Base-by-base conservation (phyloP, 2,329 filamentous ascomycete species). In the Exophiala aquamarina region DNA sequence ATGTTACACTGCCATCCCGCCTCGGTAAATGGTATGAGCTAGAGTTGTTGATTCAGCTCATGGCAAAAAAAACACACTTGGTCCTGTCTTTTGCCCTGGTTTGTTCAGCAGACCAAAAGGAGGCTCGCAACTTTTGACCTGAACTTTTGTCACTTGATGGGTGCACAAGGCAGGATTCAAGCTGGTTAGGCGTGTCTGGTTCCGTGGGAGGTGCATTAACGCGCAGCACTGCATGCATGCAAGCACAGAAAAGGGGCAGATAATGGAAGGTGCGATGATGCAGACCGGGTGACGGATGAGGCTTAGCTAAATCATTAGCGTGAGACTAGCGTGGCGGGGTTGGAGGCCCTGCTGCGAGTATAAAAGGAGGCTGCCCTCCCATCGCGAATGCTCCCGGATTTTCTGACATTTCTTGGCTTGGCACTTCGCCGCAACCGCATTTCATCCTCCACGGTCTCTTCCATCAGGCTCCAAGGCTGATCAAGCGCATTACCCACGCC, bases 351-450 rank as follows among this genome's bases (percentile, higher is more conserved):
- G 42, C 17, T 44, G 41, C 7, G 29, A 49, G 33, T 54, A 54
- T 51, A 51, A 47, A 54, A 46, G 35, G 41, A 20, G 37, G 37
- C 48, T 45, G 47, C 40, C 37, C 50, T 46, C 44, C 47, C 50
- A 32, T 41, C 45, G 44, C 52, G 47, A 49, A 34, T 35, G 45
- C 40, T 43, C 32, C 47, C 52, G 47, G 33, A 33, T 34, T 44
- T 38, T 45, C 42, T 49, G 44, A 51, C 48, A 49, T 54, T 52
- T 52, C 41, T 47, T 50, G 44, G 52, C 50, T 53, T 53, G 50
- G 50, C 50, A 44, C 32, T 44, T 31, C 41, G 35, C 37, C 38
- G 38, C 39, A 37, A 34, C 32, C 32, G 11, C 18, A 19, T 53
- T 43, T 38, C 31, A 41, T 28, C 20, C 32, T 37, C 42, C 47